These are phyloP conservation scores for Diaporthe sp. DNA, from an alignment of 2,329 filamentous ascomycete species.

Conservation along the genomic window DNA sequence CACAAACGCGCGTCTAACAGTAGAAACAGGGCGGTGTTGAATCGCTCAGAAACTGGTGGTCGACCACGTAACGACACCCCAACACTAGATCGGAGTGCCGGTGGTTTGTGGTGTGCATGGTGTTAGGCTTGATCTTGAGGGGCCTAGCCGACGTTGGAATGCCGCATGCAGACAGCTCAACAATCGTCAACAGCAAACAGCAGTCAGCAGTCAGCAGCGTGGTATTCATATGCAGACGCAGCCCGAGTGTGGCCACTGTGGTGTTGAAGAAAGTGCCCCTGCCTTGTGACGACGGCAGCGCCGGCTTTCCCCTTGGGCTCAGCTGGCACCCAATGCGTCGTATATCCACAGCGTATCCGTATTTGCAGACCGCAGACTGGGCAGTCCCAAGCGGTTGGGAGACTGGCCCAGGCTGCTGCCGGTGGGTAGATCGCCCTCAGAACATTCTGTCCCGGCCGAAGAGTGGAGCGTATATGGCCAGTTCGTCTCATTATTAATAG, in stretches of 20 bases:
- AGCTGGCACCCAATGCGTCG: constrained; percentile 22
- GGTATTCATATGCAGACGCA: not conserved
- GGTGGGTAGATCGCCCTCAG: not conserved
- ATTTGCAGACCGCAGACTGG: constrained; percentile 27
- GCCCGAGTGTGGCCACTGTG: not conserved
- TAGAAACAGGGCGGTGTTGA: not conserved
- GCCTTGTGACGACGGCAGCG: constrained; percentile 6
- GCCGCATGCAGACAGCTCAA: not conserved
- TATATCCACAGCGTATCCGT: constrained; percentile 32
- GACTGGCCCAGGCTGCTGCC: constrained; percentile 10
- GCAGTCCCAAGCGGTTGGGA: constrained; percentile 26
- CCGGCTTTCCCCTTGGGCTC: constrained; percentile 5
- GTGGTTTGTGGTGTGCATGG: not conserved
- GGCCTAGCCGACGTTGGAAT: not conserved
- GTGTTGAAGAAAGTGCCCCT: constrained; percentile 8
- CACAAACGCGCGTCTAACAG: constrained; percentile 23
- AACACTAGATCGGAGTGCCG: not conserved
- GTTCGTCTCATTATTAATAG: constrained; percentile 23
- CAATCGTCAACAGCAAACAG: not conserved
- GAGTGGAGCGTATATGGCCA: constrained; percentile 2
- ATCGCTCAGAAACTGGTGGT: not conserved
- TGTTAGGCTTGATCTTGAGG: not conserved
- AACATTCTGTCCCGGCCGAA: constrained; percentile 1
- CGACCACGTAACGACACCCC: not conserved
- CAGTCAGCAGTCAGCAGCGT: not conserved